Evolutionary conservation across 75 land plant genomes (phyloP), one percentile per base, ranked within the genome.

Genomic region (Azolla pinnata): DNA sequence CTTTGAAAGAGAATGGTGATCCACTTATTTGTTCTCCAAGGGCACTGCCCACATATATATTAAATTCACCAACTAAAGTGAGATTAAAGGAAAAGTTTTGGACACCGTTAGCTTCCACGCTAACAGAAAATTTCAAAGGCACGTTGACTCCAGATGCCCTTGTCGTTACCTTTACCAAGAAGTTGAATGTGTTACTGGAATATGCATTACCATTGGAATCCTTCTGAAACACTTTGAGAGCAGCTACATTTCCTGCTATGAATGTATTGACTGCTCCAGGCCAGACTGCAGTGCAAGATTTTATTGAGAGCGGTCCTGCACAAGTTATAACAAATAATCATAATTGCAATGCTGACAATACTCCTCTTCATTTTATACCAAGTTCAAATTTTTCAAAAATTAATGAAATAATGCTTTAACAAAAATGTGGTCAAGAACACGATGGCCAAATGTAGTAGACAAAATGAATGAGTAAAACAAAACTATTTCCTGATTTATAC

Each of bases 11-110:
- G 20, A 47, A 47, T 9, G 50, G 50, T 7, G 50, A 47, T 9
- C 50, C 50, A 47, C 50, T 47, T 47, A 47, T 47, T 47, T 47
- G 50, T 20, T 47, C 50, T n/a, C n/a, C n/a, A 3, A 18, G 18
- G 20, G 4, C 18, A 18, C 20, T 47, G 10, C 50, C 50, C 20
- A 47, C 50, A 47, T 47, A 9, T 20, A 47, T 16, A 47, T 47
- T 9, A 47, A 47, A 47, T 18, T 47, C 50, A 47, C 50, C 50
- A 12, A 4, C 18, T 47, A 16, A 20, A 9, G 50, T 47, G 10
- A 20, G 50, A 3, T 9, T 47, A 47, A 47, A 47, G 18, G 50
- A 47, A 3, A 47, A 12, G 3, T 3, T 12, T 20, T 47, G 50
- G 19, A 47, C 50, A 12, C 50, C 50, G 19, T 3, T 3, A 16